Evolutionary conservation across 108 stramenopile genomes (phyloP).

Genomic region (Nitzschia inconspicua): DNA sequence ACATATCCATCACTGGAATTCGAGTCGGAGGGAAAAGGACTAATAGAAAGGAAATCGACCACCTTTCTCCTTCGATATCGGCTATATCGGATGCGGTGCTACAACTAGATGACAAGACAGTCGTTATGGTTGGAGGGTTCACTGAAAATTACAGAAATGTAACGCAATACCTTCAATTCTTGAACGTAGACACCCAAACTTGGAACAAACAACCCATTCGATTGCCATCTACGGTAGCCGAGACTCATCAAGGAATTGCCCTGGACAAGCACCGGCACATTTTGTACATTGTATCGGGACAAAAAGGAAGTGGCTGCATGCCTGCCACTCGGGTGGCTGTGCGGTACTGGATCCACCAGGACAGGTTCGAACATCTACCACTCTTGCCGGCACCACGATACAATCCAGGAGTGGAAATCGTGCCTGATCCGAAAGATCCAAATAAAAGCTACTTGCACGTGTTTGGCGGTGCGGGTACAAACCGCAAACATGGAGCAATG

Average conservation of each 20-base stretch:
- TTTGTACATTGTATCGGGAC: constrained; percentile 7
- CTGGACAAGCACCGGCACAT: not conserved
- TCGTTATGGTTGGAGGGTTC: constrained; percentile 1
- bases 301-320: constrained; percentile 1
- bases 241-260: constrained; percentile 5
- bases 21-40: too few species aligned
- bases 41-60: too few species aligned
- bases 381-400: not conserved
- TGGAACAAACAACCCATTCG: not conserved
- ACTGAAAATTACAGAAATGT: not conserved
- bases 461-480: not conserved
- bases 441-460: not conserved
- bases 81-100: too few species aligned
- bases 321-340: not conserved
- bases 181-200: not conserved
- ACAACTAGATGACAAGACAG: not conserved
- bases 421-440: not conserved
- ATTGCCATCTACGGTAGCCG: not conserved
- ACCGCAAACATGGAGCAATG: not conserved
- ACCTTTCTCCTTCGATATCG: too few species aligned
- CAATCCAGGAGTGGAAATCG: not conserved
- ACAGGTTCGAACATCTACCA: not conserved
- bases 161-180: not conserved
- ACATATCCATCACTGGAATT: too few species aligned
- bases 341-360: not conserved